These are phyloP conservation scores for Lachancea sp. DNA, from an alignment of 805 yeast genomes.

Conservation along the genomic window DNA sequence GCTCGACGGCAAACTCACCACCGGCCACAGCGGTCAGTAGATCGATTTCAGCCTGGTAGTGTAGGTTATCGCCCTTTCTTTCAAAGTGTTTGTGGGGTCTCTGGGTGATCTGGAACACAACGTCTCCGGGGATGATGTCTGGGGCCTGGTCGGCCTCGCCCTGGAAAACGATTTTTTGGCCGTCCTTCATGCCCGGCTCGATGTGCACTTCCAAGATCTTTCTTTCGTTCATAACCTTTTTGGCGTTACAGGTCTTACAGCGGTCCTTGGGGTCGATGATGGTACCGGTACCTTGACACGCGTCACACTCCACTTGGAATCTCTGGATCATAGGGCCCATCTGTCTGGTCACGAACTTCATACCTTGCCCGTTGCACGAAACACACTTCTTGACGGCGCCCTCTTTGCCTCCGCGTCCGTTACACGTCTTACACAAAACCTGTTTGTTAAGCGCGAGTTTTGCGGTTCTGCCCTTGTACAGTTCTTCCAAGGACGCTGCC, in stretches of 20 bases:
- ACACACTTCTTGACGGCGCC: conserved; percentile 84
- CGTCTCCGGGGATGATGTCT: conserved; percentile 93
- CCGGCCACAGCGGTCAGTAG: conserved; percentile 94
- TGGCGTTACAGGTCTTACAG: conserved; percentile 83
- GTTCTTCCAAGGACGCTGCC: conserved; percentile 81
- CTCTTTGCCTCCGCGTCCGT: conserved; percentile 93
- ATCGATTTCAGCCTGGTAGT: conserved; percentile 81
- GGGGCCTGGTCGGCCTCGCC: conserved; percentile 99
- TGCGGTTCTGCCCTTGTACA: conserved; percentile 88
- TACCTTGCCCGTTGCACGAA: conserved; percentile 86
- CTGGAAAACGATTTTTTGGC: conserved; percentile 80
- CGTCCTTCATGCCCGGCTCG: conserved; percentile 95
- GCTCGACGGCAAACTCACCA: conserved; percentile 83
- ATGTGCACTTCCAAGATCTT: conserved; percentile 90
- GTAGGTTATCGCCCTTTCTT: conserved; percentile 85
- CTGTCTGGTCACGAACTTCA: conserved; percentile 87
- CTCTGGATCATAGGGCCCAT: conserved; percentile 99
- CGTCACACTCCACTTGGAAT: conserved; percentile 91
- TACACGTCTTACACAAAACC: conserved; percentile 78
- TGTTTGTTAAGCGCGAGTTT: conserved; percentile 93
- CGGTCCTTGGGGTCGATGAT: conserved; percentile 79
- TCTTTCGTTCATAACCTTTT: conserved; percentile 80
- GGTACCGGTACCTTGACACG: conserved; percentile 89
- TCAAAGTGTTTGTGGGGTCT: conserved; percentile 76
- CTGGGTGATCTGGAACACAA: conserved; percentile 84